Evolutionary conservation across 2,329 filamentous ascomycete species (phyloP).

Genomic region (Alternaria postmessia): DNA sequence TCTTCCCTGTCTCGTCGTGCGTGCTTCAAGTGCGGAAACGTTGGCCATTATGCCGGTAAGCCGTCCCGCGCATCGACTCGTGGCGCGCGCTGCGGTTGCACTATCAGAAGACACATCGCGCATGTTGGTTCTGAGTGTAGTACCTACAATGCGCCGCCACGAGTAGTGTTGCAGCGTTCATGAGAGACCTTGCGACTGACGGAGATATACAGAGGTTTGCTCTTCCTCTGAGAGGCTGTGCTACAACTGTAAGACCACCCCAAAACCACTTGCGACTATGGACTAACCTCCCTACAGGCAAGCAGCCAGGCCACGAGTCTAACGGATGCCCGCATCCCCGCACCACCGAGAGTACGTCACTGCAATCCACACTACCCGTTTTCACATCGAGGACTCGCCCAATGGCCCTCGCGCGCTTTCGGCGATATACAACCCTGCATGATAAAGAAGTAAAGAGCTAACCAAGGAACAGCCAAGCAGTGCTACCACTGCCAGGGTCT

Average conservation of each 20-base stretch:
- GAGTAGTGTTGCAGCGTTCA: slow-evolving; percentile 12
- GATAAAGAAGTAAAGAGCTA: slow-evolving; percentile 12
- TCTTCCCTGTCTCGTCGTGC: slow-evolving; percentile 62
- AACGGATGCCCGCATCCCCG: slow-evolving; percentile 96
- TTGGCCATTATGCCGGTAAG: slow-evolving; percentile 62
- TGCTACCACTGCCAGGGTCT: slow-evolving; percentile 99
- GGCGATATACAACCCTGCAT: not conserved
- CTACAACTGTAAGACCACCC: slow-evolving; percentile 86
- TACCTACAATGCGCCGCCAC: slow-evolving; percentile 32
- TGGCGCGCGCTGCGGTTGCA: slow-evolving; percentile 30
- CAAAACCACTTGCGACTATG: slow-evolving; percentile 11
- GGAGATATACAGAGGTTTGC: slow-evolving; percentile 76
- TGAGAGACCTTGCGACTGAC: slow-evolving; percentile 32
- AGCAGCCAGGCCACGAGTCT: slow-evolving; percentile 94
- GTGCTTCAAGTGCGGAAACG: slow-evolving; percentile 63
- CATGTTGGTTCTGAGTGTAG: slow-evolving; percentile 15
- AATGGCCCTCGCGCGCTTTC: not conserved
- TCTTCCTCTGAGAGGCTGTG: slow-evolving; percentile 97
- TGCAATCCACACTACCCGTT: not conserved
- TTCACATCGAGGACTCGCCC: not conserved
- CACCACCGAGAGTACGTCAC: slow-evolving; percentile 81
- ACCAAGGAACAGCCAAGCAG: slow-evolving; percentile 77
- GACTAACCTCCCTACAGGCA: slow-evolving; percentile 61
- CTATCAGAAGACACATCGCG: slow-evolving; percentile 23
- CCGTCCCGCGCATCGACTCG: slow-evolving; percentile 22